These are phyloP conservation scores for Chaetothyriales sp. DNA, from an alignment of 2,329 filamentous ascomycete species.

Conservation along the genomic window DNA sequence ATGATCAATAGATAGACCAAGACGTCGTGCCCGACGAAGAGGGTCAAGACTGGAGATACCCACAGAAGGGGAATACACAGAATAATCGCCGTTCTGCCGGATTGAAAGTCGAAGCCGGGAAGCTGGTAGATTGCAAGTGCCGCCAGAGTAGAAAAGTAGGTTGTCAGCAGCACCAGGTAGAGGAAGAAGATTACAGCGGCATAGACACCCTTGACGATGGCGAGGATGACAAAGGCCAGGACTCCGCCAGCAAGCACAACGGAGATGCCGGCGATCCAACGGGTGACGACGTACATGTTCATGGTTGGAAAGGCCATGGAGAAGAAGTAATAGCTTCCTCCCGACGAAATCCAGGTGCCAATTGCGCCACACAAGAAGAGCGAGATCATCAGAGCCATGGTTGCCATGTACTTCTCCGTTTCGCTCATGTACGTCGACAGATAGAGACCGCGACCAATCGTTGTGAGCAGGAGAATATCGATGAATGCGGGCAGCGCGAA, in stretches of 20 bases:
- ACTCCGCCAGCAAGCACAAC: slow-evolving; percentile 38
- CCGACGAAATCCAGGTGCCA: slow-evolving; percentile 48
- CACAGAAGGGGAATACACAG: slow-evolving; percentile 41
- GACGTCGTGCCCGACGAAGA: slow-evolving; percentile 38
- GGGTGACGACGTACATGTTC: slow-evolving; percentile 41
- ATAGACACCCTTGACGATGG: slow-evolving; percentile 28
- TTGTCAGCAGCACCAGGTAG: slow-evolving; percentile 42
- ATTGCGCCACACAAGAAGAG: slow-evolving; percentile 45
- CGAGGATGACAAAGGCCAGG: slow-evolving; percentile 38
- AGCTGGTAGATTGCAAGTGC: slow-evolving; percentile 39
- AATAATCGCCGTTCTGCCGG: slow-evolving; percentile 43
- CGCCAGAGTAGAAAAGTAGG: slow-evolving; percentile 44
- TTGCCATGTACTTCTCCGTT: slow-evolving; percentile 37
- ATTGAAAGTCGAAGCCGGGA: slow-evolving; percentile 39
- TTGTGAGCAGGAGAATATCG: slow-evolving; percentile 44
- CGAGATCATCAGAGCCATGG: slow-evolving; percentile 43
- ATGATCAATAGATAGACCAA: slow-evolving; percentile 41
- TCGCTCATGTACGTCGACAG: slow-evolving; percentile 42
- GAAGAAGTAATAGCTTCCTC: slow-evolving; percentile 46
- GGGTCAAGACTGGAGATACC: slow-evolving; percentile 41
- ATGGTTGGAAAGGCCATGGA: slow-evolving; percentile 41
- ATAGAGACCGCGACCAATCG: slow-evolving; percentile 45
- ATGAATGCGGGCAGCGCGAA: slow-evolving; percentile 49
- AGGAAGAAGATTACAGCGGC: slow-evolving; percentile 43
- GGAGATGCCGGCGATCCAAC: slow-evolving; percentile 36